phyloP scores from a whole-genome alignment of 2,329 filamentous ascomycete species.

The Pyricularia sp. region DNA sequence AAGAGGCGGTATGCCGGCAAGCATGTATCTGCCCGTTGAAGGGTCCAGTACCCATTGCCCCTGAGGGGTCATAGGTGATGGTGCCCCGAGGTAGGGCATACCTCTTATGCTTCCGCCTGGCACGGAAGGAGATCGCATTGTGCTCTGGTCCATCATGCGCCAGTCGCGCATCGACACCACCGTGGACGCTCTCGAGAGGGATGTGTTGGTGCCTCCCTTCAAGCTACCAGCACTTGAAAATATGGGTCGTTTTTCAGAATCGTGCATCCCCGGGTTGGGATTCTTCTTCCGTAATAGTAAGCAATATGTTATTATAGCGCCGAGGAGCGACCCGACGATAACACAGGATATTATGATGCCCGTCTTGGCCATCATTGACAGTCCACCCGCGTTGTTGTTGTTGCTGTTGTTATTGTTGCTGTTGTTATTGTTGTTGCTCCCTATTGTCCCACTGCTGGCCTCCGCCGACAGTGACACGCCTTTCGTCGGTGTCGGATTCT shows the following conservation, averaged over 20 bases:
- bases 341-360: constrained; percentile 19
- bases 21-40: constrained; percentile 2
- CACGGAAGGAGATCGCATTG: neutral
- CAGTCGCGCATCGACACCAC: neutral
- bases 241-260: neutral
- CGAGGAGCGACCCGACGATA: constrained; percentile 13
- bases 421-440: neutral
- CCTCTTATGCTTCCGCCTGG: neutral
- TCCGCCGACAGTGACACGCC: neutral
- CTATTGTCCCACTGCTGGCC: neutral
- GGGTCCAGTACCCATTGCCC: constrained; percentile 6
- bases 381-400: constrained; percentile 4
- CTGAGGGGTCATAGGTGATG: neutral
- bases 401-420: constrained; percentile 2
- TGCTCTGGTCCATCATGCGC: neutral
- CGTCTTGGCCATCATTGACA: constrained; percentile 16
- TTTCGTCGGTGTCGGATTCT: neutral
- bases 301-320: constrained; percentile 12
- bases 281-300: constrained; percentile 14
- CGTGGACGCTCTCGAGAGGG: neutral
- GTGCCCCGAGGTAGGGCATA: neutral
- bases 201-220: neutral
- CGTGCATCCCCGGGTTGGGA: constrained; percentile 17
- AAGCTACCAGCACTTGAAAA: neutral
- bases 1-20: neutral